Base-by-base conservation (phyloP, 2,329 filamentous ascomycete species). In the Verticillium nubilum region DNA sequence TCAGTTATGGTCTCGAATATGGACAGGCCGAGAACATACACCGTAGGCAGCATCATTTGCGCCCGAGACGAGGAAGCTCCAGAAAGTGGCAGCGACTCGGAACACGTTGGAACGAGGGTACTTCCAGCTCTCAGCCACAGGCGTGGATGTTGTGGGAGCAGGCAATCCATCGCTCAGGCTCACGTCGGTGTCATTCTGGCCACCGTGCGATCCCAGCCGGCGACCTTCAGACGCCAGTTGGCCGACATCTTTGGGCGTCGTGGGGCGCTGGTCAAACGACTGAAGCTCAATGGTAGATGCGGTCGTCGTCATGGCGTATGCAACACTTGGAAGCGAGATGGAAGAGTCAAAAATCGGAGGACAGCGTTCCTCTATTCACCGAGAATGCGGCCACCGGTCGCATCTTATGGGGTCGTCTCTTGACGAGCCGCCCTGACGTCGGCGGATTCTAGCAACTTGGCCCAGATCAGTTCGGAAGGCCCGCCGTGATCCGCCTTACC, bases 1-100 rank as follows among this genome's bases (percentile, higher is more conserved):
- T 66, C 50, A n/a, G 31, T 4, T 15, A 17, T 31, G n/a, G 31
- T 10, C 23, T 35, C 2, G 17, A 4, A 23, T 3, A 5, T 6
- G 28, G 42, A 12, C 5, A 10, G 62, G 68, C 67, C 6, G 67
- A 1, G 7, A 9, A 72, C 80, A 74, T 69, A 83, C 81, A 62
- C 83, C 83, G 58, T 84, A 85, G 12, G 81, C 81, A 2, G 81
- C 78, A 69, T 86, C 83, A 58, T 85, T 86, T 10, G 81, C 78
- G 0, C 85, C 85, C 68, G 84, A 80, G 1, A 84, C 78, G 5
- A 84, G 66, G 61, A 88, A 83, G 6, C 78, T 80, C 74, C 78
- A 85, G 69, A 86, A 86, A 0, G 81, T 79, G 0, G 84, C 77
- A 2, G 75, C 70, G 1, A 84, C 73, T 10, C 80, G 78, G 62